phyloP scores from a whole-genome alignment of 345 rosid genomes.

The Populus deltoides region DNA sequence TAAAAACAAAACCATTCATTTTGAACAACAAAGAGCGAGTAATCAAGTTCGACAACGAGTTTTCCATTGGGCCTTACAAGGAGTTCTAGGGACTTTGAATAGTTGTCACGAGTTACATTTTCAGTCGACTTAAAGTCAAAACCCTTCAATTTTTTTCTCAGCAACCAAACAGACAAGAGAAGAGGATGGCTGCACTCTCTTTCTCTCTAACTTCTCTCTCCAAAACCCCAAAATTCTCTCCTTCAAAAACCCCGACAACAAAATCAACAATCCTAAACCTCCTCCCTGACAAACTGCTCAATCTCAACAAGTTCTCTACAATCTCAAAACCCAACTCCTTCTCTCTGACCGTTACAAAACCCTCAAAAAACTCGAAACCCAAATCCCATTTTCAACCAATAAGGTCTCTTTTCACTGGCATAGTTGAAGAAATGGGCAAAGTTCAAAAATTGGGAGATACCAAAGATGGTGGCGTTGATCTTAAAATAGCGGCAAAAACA shows the following conservation, averaged over 20 bases:
- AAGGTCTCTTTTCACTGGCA: conserved; percentile 74
- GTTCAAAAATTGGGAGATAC: conserved; percentile 50
- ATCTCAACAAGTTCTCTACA: not conserved
- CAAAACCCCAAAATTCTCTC: not conserved
- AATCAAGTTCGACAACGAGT: no score
- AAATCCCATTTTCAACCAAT: conserved; percentile 8
- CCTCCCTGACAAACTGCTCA: not conserved
- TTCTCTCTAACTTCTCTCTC: not conserved
- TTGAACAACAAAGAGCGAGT: no score
- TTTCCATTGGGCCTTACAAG: no score
- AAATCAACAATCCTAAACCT: not conserved
- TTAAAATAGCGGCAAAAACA: conserved; percentile 57
- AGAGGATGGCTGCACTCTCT: not conserved
- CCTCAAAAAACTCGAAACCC: not conserved
- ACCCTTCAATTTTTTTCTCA: not conserved
- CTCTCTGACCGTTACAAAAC: not conserved
- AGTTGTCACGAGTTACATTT: not conserved
- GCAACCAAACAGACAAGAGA: not conserved
- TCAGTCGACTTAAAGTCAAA: not conserved
- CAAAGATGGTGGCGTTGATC: conserved; percentile 59
- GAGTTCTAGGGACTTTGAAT: no score
- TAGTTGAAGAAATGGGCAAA: conserved; percentile 83
- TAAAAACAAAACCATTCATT: no score
- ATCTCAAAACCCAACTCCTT: not conserved
- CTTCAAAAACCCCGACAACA: not conserved